Conservation (phyloP, 2,329 filamentous ascomycete genomes). For the Aspergillus neotritici region DNA sequence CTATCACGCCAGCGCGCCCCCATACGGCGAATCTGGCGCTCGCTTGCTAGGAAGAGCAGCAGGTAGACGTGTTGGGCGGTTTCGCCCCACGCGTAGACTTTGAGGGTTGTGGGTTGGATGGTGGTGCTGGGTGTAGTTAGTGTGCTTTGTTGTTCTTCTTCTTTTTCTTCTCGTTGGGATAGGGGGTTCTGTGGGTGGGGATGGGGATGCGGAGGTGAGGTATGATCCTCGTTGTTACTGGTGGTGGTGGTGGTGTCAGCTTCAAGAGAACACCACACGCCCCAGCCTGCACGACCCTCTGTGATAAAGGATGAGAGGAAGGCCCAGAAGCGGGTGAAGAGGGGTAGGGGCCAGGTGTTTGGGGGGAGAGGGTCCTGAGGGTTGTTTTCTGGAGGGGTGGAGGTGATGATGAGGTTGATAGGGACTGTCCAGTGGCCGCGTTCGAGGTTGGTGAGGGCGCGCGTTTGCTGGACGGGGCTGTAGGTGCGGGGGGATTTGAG, state of each 20-base stretch:
- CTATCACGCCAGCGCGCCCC: conserved; percentile 63
- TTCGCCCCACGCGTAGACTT: conserved; percentile 74
- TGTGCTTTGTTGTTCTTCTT: neutral
- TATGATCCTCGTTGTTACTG: neutral
- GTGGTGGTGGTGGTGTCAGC: conserved; percentile 13
- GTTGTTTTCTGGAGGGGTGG: neutral
- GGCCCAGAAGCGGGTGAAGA: conserved; percentile 39
- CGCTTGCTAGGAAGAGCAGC: conserved; percentile 66
- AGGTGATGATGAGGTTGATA: conserved; percentile 47
- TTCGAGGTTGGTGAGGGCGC: conserved; percentile 56
- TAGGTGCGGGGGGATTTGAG: conserved; percentile 51
- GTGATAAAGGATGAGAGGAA: conserved; percentile 36
- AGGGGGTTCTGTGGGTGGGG: too few species aligned
- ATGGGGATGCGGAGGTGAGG: too few species aligned
- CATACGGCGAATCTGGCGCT: conserved; percentile 54
- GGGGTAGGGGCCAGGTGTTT: conserved; percentile 26
- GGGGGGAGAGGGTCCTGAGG: neutral
- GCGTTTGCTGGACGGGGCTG: conserved; percentile 45
- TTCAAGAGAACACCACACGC: conserved; percentile 38
- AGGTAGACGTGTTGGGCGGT: conserved; percentile 68
- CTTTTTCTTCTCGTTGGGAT: too few species aligned
- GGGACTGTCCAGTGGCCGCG: conserved; percentile 71
- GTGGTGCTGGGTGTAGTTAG: neutral
- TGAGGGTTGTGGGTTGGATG: conserved; percentile 41
- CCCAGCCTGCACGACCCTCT: conserved; percentile 41